A percentile compares a stretch with the other conserved stretches of the same genome.
phyloP scores from a whole-genome alignment of 495 filamentous ascomycete species.

The Chlorociboria aeruginascens region DNA sequence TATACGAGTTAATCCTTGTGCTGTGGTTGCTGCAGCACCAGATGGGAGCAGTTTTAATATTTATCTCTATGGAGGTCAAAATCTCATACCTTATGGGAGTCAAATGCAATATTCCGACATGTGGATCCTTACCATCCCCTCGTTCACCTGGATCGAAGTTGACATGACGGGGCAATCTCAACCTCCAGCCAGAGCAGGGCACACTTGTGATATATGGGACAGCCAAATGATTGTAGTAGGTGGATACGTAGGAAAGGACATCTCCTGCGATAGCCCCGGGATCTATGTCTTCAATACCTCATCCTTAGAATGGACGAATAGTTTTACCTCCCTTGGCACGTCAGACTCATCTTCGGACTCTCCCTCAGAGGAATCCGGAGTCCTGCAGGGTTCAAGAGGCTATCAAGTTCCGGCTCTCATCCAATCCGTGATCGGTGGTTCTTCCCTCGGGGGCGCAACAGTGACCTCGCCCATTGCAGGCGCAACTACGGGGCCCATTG shows the following conservation, averaged over 20 bases:
- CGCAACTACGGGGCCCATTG: conserved; percentile 54
- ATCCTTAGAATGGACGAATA: conserved; percentile 44
- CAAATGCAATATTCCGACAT: conserved; percentile 62
- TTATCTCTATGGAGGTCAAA: conserved; percentile 68
- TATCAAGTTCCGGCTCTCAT: conserved; percentile 53
- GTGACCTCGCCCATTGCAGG: conserved; percentile 50
- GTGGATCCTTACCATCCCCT: conserved; percentile 66
- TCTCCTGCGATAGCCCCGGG: conserved; percentile 55
- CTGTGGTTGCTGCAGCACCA: conserved; percentile 55
- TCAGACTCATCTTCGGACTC: conserved; percentile 2
- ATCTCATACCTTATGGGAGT: conserved; percentile 42
- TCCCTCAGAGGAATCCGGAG: not conserved
- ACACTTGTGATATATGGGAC: conserved; percentile 56
- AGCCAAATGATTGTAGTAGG: conserved; percentile 62
- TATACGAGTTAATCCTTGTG: conserved; percentile 63
- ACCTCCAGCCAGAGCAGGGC: conserved; percentile 53
- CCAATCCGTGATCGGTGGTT: conserved; percentile 51
- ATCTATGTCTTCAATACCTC: conserved; percentile 58
- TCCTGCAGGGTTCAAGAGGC: conserved; percentile 46
- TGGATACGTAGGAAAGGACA: conserved; percentile 50
- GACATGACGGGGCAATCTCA: conserved; percentile 35
- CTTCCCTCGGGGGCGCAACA: conserved; percentile 48
- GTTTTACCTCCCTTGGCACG: conserved; percentile 38
- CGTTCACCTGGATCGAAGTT: conserved; percentile 63
- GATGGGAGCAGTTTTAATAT: conserved; percentile 62